Conservation (phyloP, 2,329 filamentous ascomycete genomes). For the Claviceps humidiphila region DNA sequence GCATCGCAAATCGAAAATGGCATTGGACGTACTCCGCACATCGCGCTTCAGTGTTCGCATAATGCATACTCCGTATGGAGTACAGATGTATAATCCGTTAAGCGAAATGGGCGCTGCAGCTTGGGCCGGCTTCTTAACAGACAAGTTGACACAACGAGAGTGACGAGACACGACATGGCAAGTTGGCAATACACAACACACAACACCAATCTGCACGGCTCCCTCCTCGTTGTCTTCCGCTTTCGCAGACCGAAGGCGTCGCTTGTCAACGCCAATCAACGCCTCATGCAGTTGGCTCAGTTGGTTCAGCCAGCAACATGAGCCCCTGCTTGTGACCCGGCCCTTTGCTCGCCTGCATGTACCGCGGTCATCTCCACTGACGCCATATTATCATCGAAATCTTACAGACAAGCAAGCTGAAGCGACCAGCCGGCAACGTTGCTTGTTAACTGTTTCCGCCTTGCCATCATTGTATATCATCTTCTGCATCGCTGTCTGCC, state of each 20-base stretch:
- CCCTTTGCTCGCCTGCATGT: constrained; percentile 2
- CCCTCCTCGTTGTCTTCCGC: neutral
- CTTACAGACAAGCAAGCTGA: neutral
- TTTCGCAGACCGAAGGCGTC: too few species aligned
- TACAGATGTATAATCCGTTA: too few species aligned
- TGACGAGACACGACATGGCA: too few species aligned
- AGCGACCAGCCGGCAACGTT: neutral
- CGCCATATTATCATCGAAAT: constrained; percentile 1
- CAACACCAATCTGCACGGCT: too few species aligned
- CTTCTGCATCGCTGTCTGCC: constrained; percentile 1
- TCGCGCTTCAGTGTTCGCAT: too few species aligned
- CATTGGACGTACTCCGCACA: too few species aligned
- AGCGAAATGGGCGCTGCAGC: too few species aligned
- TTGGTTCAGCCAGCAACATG: constrained; percentile 16
- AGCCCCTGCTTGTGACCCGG: constrained; percentile 18
- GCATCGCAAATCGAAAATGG: too few species aligned
- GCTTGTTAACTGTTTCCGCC: constrained; percentile 1
- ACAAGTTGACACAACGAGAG: too few species aligned
- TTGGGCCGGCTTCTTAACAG: too few species aligned
- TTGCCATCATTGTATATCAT: constrained; percentile 20
- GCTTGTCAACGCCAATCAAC: neutral
- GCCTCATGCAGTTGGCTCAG: constrained; percentile 2
- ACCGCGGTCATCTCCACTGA: constrained; percentile 8
- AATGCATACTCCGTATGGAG: too few species aligned
- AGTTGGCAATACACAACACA: too few species aligned